These are phyloP conservation scores for Solanum neorickii DNA, from an alignment of 257 asterid genomes.

Conservation along the genomic window DNA sequence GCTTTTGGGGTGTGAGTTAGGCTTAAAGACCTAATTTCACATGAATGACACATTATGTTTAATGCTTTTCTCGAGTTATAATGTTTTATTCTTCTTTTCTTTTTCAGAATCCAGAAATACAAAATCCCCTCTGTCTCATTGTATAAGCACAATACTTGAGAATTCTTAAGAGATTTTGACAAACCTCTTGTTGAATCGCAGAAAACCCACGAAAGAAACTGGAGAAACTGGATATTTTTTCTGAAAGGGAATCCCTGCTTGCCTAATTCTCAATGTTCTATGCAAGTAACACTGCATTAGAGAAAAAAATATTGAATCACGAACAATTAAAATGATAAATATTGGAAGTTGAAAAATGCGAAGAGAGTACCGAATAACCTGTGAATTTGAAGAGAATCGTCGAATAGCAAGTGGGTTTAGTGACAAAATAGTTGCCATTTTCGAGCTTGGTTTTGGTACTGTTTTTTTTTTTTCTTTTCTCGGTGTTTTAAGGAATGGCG, in stretches of 20 bases:
- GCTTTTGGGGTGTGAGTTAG: no score
- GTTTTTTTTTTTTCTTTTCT: neutral
- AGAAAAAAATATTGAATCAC: neutral
- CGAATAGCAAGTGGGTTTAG: slow-evolving; percentile 4
- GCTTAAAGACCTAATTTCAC: no score
- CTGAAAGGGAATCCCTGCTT: neutral
- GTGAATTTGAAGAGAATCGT: slow-evolving; percentile 21
- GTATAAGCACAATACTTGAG: neutral
- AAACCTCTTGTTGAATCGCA: neutral
- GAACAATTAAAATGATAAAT: neutral
- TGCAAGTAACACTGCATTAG: slow-evolving; percentile 6
- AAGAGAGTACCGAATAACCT: slow-evolving; percentile 19
- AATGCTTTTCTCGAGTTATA: neutral
- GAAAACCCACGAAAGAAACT: neutral
- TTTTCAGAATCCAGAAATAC: neutral
- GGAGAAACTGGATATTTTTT: neutral
- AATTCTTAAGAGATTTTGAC: neutral
- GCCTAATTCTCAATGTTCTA: neutral
- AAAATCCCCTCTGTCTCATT: neutral
- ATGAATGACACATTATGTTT: neutral
- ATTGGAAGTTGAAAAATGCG: neutral
- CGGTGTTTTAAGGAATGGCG: slow-evolving; percentile 4
- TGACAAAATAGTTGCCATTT: slow-evolving; percentile 16
- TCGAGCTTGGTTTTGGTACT: neutral
- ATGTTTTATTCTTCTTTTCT: neutral